Conservation (phyloP, 2,329 filamentous ascomycete genomes). For the Pseudogymnoascus sp. region DNA sequence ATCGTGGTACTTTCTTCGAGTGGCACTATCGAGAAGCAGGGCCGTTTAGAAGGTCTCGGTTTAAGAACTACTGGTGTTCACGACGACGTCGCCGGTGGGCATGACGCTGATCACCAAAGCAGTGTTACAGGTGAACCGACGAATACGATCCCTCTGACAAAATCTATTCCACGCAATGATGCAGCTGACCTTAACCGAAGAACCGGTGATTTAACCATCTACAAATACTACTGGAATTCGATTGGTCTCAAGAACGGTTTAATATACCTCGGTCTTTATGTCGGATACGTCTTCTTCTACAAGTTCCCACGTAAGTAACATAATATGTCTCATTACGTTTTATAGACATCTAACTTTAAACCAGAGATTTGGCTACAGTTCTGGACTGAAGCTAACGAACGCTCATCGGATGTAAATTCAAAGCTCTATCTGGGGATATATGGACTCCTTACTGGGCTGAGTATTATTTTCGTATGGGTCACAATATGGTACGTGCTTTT, state of each 20-base stretch:
- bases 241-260: slow-evolving; percentile 8
- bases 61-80: slow-evolving; percentile 18
- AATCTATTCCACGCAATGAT: background rate
- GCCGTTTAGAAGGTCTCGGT: slow-evolving; percentile 28
- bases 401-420: slow-evolving; percentile 1
- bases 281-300: slow-evolving; percentile 1
- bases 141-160: background rate
- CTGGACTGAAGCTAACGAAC: slow-evolving; percentile 6
- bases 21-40: slow-evolving; percentile 31
- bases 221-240: slow-evolving; percentile 18
- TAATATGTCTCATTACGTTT: background rate
- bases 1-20: slow-evolving; percentile 28
- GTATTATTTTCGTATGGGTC: background rate
- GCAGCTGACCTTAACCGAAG: background rate
- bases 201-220: slow-evolving; percentile 17
- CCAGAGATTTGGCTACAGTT: slow-evolving; percentile 4
- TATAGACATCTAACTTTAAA: background rate
- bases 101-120: background rate
- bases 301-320: background rate
- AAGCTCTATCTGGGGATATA: slow-evolving; percentile 1
- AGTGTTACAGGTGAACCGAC: background rate
- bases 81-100: background rate
- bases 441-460: background rate
- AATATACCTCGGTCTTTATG: background rate
- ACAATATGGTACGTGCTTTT: background rate